These are phyloP conservation scores for Penstemon davidsonii DNA, from an alignment of 257 asterid genomes.

Conservation along the genomic window DNA sequence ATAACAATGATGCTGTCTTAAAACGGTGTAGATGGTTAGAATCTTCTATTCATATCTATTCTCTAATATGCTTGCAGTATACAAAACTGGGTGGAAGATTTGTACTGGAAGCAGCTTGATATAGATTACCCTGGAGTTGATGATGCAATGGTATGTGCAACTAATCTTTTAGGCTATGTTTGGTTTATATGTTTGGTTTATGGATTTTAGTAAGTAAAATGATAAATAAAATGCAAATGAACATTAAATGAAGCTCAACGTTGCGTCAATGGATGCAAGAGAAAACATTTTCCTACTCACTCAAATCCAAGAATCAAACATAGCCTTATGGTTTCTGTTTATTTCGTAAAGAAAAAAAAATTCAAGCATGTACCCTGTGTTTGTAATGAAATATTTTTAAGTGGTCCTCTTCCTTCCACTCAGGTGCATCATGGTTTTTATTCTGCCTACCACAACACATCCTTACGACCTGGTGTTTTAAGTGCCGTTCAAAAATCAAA, in stretches of 20 bases:
- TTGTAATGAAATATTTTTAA: conserved; percentile 11
- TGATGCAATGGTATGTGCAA: conserved; percentile 72
- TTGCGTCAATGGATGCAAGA: too few species aligned
- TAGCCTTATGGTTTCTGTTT: too few species aligned
- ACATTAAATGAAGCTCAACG: too few species aligned
- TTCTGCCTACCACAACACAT: conserved; percentile 84
- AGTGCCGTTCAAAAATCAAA: conserved; percentile 56
- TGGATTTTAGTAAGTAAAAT: too few species aligned
- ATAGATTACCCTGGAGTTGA: conserved; percentile 84
- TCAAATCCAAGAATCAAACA: too few species aligned
- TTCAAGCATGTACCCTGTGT: conserved; percentile 2
- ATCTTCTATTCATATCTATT: conserved; percentile 14
- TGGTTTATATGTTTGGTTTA: too few species aligned
- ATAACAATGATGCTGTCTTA: conserved; percentile 3
- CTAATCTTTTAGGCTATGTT: neutral
- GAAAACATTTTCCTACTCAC: too few species aligned
- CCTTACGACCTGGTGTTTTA: conserved; percentile 74
- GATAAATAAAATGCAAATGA: too few species aligned
- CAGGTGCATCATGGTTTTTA: conserved; percentile 99
- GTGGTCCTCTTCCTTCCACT: conserved; percentile 25
- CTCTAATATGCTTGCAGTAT: conserved; percentile 52
- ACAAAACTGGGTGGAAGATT: conserved; percentile 94
- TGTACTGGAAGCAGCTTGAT: conserved; percentile 97
- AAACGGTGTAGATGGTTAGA: conserved; percentile 4
- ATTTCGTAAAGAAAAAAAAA: too few species aligned